These are phyloP conservation scores for Phytophthora pini DNA, from an alignment of 352 stramenopile genomes.

Conservation along the genomic window DNA sequence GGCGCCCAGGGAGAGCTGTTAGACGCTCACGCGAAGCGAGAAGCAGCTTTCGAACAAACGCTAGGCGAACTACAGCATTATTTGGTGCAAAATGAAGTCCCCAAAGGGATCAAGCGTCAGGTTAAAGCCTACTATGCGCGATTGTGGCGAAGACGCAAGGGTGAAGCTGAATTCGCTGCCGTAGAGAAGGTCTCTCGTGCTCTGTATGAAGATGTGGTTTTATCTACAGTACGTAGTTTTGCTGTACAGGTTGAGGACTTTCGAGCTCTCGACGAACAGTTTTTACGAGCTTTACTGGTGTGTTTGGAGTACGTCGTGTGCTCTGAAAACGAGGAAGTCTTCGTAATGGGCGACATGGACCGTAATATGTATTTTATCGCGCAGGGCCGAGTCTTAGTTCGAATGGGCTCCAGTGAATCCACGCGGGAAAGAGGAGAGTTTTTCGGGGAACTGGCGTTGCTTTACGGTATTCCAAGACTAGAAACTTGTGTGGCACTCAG, in stretches of 20 bases:
- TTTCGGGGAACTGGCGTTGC: conserved; percentile 65
- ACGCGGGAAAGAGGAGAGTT: conserved; percentile 65
- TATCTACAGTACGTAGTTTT: conserved; percentile 52
- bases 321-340: conserved; percentile 69
- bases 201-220: conserved; percentile 70
- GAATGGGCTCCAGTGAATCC: conserved; percentile 51
- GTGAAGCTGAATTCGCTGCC: conserved; percentile 61
- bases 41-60: conserved; percentile 72
- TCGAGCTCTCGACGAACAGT: conserved; percentile 43
- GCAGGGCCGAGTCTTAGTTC: conserved; percentile 62
- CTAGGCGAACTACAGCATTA: conserved; percentile 76
- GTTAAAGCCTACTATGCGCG: conserved; percentile 76
- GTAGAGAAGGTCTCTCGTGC: conserved; percentile 53
- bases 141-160: conserved; percentile 61
- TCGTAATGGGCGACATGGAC: conserved; percentile 78
- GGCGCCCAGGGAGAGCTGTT: conserved; percentile 64
- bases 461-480: conserved; percentile 65
- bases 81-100: conserved; percentile 69
- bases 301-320: conserved; percentile 69
- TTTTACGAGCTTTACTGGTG: conserved; percentile 62
- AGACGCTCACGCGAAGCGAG: conserved; percentile 46
- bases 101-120: conserved; percentile 69
- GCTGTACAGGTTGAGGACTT: conserved; percentile 60
- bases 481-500: conserved; percentile 71
- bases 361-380: conserved; percentile 85